phyloP scores from a whole-genome alignment of 2,329 filamentous ascomycete genomes.

The Fusarium nanum region DNA sequence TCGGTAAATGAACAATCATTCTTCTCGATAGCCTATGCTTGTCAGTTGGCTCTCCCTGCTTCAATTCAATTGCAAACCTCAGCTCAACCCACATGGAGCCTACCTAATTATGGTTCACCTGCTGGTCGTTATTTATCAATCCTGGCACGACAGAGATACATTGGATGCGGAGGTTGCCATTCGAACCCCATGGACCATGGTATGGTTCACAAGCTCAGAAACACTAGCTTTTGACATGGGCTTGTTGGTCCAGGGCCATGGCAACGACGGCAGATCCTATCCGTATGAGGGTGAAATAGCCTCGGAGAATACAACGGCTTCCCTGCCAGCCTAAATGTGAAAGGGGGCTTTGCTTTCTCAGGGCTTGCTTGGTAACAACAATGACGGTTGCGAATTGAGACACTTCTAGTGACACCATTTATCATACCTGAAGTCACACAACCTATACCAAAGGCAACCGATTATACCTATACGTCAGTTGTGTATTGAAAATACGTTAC shows the following conservation, averaged over 20 bases:
- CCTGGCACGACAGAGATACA: not conserved
- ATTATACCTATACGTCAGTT: constrained; percentile 11
- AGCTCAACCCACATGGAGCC: not conserved
- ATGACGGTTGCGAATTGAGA: constrained; percentile 8
- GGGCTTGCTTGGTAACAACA: constrained; percentile 4
- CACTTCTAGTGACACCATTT: constrained; percentile 7
- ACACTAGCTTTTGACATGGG: constrained; percentile 23
- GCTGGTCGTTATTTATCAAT: constrained; percentile 1
- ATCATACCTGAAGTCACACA: constrained; percentile 3
- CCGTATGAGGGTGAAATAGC: constrained; percentile 30
- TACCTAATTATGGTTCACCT: constrained; percentile 1
- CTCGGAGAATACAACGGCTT: constrained; percentile 36
- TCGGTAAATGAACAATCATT: constrained; percentile 39
- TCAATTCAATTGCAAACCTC: not conserved
- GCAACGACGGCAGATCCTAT: constrained; percentile 35
- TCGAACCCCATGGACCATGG: not conserved
- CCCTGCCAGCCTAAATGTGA: constrained; percentile 36
- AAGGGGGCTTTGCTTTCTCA: constrained; percentile 35
- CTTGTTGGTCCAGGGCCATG: constrained; percentile 7
- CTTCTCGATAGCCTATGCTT: constrained; percentile 6
- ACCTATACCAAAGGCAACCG: not conserved
- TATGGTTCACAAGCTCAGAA: constrained; percentile 14
- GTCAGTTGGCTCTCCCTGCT: not conserved
- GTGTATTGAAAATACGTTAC: constrained; percentile 6
- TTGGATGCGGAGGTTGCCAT: not conserved